Conservation (phyloP, 306 rosid species). For the Castanea crenata region DNA sequence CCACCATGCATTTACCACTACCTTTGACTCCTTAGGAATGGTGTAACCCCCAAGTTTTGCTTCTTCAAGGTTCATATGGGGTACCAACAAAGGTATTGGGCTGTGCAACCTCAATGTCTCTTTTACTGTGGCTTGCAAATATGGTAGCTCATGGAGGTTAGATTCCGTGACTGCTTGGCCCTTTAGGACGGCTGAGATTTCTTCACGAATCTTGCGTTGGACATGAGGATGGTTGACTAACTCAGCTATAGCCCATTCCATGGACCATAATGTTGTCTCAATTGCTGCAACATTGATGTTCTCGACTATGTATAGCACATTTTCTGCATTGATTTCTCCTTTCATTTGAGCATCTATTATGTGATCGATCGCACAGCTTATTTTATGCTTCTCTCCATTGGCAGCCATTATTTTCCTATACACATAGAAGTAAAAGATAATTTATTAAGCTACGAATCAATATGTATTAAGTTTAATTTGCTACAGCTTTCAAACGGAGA, state of each 20-base stretch:
- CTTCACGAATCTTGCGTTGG: constrained; percentile 62
- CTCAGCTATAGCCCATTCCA: constrained; percentile 95
- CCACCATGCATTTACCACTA: constrained; percentile 92
- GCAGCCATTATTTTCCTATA: constrained; percentile 62
- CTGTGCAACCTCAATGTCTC: constrained; percentile 72
- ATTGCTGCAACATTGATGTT: constrained; percentile 80
- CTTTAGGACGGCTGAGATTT: constrained; percentile 53
- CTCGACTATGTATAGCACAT: constrained; percentile 80
- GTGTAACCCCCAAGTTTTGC: constrained; percentile 65
- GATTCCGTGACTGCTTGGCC: constrained; percentile 59
- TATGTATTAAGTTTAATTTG: too few species aligned
- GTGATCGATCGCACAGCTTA: constrained; percentile 82
- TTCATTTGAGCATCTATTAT: constrained; percentile 70
- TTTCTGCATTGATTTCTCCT: constrained; percentile 78
- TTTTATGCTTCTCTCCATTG: constrained; percentile 63
- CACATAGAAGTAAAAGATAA: background rate
- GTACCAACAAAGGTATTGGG: constrained; percentile 80
- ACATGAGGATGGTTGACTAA: constrained; percentile 64
- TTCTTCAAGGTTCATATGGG: constrained; percentile 88
- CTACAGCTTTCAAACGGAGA: too few species aligned
- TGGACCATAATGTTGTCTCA: constrained; percentile 84
- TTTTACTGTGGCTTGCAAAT: constrained; percentile 72
- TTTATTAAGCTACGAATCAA: background rate
- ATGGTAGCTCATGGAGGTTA: constrained; percentile 57
- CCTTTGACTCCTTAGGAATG: constrained; percentile 78